phyloP scores from a whole-genome alignment of 1,284 basidiomycete species.

The Sphagnurus paluster region DNA sequence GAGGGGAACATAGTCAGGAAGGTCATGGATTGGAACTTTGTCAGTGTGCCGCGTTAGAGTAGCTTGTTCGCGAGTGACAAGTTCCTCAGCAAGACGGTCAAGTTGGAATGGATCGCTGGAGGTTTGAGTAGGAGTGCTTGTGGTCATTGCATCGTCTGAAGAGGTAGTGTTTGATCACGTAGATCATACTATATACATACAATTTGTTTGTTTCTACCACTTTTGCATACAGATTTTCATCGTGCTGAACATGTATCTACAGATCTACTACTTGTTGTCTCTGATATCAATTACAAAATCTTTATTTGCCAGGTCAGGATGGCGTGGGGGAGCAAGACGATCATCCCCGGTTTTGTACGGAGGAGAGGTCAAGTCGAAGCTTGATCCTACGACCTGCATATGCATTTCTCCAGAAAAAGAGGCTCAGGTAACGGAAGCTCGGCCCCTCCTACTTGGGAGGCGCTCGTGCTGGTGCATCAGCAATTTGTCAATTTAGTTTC shows the following conservation, averaged over 20 bases:
- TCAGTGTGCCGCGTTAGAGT: conserved; percentile 13
- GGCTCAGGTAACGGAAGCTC: neutral
- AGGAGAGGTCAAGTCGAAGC: neutral
- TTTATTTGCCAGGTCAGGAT: neutral
- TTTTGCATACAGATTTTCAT: no score
- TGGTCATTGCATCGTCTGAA: conserved; percentile 10
- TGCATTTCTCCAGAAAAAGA: conserved; percentile 1
- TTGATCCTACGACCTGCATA: conserved; percentile 2
- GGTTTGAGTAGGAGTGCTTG: conserved; percentile 11
- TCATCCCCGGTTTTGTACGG: neutral
- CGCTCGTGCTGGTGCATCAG: neutral
- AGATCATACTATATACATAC: no score
- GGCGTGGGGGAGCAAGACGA: neutral
- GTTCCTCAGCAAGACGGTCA: conserved; percentile 72
- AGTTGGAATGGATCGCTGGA: conserved; percentile 60
- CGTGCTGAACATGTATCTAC: neutral
- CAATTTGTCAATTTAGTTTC: no score
- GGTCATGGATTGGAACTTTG: conserved; percentile 38
- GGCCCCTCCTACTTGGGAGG: conserved; percentile 4
- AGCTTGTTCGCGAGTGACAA: conserved; percentile 54
- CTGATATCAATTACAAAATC: neutral
- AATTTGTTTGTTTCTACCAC: neutral
- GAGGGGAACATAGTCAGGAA: conserved; percentile 77
- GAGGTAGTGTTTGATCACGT: no score
- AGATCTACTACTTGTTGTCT: neutral